Conservation (phyloP, 129 eudicot genomes). For the Artemisia annua region DNA sequence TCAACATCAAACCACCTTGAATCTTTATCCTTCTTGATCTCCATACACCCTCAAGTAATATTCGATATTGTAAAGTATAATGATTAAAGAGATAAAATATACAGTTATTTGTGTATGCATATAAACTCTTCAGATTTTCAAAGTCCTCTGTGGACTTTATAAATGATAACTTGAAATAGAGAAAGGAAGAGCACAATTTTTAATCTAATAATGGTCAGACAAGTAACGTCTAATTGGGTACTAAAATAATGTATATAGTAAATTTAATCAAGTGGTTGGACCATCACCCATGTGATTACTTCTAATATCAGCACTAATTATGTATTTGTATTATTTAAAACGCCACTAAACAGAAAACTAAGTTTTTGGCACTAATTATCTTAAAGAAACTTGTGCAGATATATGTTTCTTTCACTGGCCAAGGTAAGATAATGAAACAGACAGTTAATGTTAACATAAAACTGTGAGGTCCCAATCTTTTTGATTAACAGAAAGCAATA, state of each 20-base stretch:
- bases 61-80: not conserved
- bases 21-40: constrained; percentile 27
- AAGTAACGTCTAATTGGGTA: not conserved
- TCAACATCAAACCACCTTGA: constrained; percentile 29
- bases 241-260: not conserved
- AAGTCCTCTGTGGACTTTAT: not conserved
- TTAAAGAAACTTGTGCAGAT: constrained; percentile 16
- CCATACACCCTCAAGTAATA: not conserved
- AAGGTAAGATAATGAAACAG: constrained; percentile 19
- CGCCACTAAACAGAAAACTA: not conserved
- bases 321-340: not conserved
- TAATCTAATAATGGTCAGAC: not conserved
- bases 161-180: not conserved
- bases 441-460: constrained; percentile 16
- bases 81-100: not conserved
- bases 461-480: constrained; percentile 22
- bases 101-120: not conserved
- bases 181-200: too few species aligned
- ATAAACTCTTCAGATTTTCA: not conserved
- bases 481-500: constrained; percentile 21
- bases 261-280: not conserved
- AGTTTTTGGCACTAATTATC: not conserved
- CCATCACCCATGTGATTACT: constrained; percentile 21
- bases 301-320: constrained; percentile 7
- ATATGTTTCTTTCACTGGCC: constrained; percentile 22